These are phyloP conservation scores for Ustilago cynodontis DNA, from an alignment of 1,284 basidiomycete genomes.

Conservation along the genomic window DNA sequence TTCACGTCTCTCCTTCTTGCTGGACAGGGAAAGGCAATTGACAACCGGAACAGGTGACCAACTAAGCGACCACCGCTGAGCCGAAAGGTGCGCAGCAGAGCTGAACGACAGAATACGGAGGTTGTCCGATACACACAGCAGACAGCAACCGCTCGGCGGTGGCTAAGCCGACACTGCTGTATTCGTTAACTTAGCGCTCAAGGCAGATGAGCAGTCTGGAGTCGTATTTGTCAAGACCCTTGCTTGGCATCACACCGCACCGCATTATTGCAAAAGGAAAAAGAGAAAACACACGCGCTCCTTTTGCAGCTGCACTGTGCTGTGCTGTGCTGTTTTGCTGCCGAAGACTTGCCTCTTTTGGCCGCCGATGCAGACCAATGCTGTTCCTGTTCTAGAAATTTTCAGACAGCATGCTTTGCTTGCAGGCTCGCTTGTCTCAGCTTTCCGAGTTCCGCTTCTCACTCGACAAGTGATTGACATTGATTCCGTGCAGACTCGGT, in stretches of 20 bases:
- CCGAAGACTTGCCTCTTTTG: neutral
- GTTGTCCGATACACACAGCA: neutral
- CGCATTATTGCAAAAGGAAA: neutral
- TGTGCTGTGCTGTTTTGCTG: neutral
- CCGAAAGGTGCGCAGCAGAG: neutral
- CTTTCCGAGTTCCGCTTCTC: too few species aligned
- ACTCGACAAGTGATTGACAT: too few species aligned
- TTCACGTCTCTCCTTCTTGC: too few species aligned
- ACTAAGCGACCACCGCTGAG: neutral
- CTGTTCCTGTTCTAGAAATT: neutral
- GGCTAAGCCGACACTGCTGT: conserved; percentile 11
- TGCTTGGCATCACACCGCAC: neutral
- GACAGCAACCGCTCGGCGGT: conserved; percentile 7
- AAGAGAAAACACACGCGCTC: too few species aligned
- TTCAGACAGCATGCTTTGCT: too few species aligned
- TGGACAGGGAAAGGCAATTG: too few species aligned
- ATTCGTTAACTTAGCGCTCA: neutral
- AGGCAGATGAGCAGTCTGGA: neutral
- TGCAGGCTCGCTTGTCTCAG: too few species aligned
- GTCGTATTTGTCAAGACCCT: conserved; percentile 2
- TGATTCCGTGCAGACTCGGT: too few species aligned
- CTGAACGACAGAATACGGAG: neutral
- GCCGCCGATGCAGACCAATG: neutral
- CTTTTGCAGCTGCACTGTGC: too few species aligned
- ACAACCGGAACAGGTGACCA: conserved; percentile 4